phyloP scores from a whole-genome alignment of 495 filamentous ascomycete species.

The Aspergillus coremiiformis region DNA sequence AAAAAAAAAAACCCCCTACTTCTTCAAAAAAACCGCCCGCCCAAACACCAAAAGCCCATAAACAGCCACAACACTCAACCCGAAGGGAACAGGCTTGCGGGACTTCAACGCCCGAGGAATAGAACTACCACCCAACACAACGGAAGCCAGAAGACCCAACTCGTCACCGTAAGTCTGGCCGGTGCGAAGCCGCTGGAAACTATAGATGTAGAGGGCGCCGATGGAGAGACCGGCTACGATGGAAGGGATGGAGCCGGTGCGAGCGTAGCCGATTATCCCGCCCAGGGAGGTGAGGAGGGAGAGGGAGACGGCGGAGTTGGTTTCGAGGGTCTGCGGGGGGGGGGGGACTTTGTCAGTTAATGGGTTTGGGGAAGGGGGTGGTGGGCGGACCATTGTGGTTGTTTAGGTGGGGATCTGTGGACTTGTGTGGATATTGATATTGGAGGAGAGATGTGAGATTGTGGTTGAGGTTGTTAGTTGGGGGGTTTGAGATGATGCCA shows the following conservation, averaged over 20 bases:
- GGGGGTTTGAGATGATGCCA: background rate
- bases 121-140: constrained; percentile 71
- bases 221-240: constrained; percentile 75
- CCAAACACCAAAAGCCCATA: constrained; percentile 66
- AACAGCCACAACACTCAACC: constrained; percentile 57
- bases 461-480: background rate
- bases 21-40: constrained; percentile 34
- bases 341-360: no score
- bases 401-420: background rate
- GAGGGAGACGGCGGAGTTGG: constrained; percentile 60
- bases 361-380: background rate
- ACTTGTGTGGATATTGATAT: background rate
- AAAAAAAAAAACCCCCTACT: no score
- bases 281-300: constrained; percentile 77
- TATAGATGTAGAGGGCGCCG: constrained; percentile 53
- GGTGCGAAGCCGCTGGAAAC: constrained; percentile 29
- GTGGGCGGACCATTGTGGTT: background rate
- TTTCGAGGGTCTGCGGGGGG: constrained; percentile 10
- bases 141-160: constrained; percentile 67
- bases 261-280: constrained; percentile 75
- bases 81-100: constrained; percentile 66
- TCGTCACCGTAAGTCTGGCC: constrained; percentile 66
- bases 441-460: no score
- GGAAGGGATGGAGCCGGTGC: constrained; percentile 79
- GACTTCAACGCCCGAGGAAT: constrained; percentile 77